phyloP scores from a whole-genome alignment of 1,284 basidiomycete genomes.

The Ustanciosporium gigantosporum region DNA sequence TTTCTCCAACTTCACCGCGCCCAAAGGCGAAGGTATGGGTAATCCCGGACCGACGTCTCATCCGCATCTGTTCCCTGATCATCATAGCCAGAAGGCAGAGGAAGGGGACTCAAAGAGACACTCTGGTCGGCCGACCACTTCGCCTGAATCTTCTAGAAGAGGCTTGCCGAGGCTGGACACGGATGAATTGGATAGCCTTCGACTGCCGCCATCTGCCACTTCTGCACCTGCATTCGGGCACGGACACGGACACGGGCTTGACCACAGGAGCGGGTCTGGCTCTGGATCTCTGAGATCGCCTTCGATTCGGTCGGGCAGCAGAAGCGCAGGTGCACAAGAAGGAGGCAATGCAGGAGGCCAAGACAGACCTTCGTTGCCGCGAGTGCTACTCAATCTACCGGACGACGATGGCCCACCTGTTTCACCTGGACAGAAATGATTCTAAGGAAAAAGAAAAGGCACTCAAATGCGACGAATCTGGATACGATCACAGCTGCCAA shows the following conservation, averaged over 20 bases:
- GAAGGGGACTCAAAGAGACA: no score
- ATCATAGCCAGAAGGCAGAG: neutral
- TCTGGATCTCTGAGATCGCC: no score
- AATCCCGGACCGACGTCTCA: constrained; percentile 37
- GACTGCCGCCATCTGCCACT: neutral
- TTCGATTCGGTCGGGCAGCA: no score
- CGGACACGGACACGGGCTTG: no score
- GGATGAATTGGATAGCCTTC: neutral
- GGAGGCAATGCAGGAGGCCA: no score
- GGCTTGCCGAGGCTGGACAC: neutral
- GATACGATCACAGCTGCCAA: no score
- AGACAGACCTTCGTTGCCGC: no score
- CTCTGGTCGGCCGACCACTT: neutral
- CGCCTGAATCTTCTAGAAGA: neutral
- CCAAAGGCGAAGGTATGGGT: constrained; percentile 42
- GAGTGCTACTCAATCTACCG: constrained; percentile 14
- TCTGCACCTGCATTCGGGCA: no score
- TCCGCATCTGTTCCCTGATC: constrained; percentile 27
- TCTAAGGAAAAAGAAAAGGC: no score
- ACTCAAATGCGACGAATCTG: no score
- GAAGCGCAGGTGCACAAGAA: no score
- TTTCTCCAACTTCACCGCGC: constrained; percentile 34
- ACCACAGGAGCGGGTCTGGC: no score
- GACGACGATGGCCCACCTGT: constrained; percentile 8
- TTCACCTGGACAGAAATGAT: constrained; percentile 10